Evolutionary conservation across 345 rosid species (phyloP).

Genomic region (Camelina hispida): DNA sequence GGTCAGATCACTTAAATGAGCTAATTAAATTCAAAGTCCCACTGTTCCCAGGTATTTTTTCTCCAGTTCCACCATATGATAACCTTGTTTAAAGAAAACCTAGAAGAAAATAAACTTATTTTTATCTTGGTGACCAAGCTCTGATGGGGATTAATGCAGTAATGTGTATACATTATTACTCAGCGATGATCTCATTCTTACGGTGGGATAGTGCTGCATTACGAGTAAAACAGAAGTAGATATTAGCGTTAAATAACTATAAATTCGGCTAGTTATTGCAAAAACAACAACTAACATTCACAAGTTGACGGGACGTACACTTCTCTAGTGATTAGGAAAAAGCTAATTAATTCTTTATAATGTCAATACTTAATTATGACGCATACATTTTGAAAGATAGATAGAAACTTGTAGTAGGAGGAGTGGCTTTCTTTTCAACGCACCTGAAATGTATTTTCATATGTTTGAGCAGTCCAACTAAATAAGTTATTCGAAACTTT

Average conservation of each 20-base stretch:
- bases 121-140: background rate
- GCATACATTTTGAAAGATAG: background rate
- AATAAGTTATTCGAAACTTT: background rate
- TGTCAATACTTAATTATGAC: too few species aligned
- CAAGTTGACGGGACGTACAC: background rate
- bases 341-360: too few species aligned
- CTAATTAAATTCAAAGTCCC: background rate
- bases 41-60: slow-evolving; percentile 26
- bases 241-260: background rate
- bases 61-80: background rate
- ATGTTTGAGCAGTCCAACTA: background rate
- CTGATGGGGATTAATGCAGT: slow-evolving; percentile 9
- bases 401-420: background rate
- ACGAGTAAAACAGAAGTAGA: background rate
- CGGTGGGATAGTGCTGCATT: too few species aligned
- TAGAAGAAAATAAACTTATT: background rate
- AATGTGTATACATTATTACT: background rate
- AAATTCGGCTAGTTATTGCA: background rate
- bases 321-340: background rate
- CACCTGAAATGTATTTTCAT: background rate
- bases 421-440: background rate
- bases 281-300: slow-evolving; percentile 4
- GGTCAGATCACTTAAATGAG: slow-evolving; percentile 36
- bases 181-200: background rate
- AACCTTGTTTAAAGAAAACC: background rate